Base-by-base conservation (phyloP, 441 rosid species). In the Eutrema salsugineum region DNA sequence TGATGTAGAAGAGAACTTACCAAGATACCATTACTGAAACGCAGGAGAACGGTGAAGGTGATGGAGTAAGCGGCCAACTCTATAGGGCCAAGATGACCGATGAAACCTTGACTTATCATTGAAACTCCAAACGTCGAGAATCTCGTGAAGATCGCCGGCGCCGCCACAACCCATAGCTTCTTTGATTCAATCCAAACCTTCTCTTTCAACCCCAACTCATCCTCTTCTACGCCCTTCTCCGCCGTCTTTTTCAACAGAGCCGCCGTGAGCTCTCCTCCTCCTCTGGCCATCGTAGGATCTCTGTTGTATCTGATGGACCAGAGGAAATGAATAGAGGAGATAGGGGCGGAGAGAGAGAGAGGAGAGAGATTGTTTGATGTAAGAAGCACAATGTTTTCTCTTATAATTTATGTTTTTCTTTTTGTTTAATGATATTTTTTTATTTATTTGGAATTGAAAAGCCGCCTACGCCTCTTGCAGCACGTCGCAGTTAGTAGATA, bases 11-110 rank as follows among this genome's bases (percentile, higher is more conserved):
- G n/a, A n/a, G n/a, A n/a, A n/a, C n/a, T n/a, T 24, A 89, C 96
- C 88, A 88, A 79, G 35, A 91, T 35, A 11, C 97, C 97, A 50
- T 79, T 83, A n/a, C 83, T 75, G 22, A 91, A 91, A 58, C 96
- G 83, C 55, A 91, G 30, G 28, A 90, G 86, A 16, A 92, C 90
- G 0, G 97, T 84, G 80, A 77, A 63, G 38, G 82, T 84, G 14
- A 92, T 83, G 9, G 97, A 85, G 70, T 78, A 90, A 8, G 94
- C 96, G 8, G 97, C 97, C 4, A 89, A 81, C 67, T 91, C 83
- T 0, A 61, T 81, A 0, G 94, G 63, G 5, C 97, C 91, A 36
- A 91, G 78, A 63, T 91, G 97, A 0, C 97, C 97, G 0, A 89
- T 71, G 39, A 88, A 89, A 8, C 86, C 87, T 68, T 86, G 96